Percentiles rank a stretch among this genome's conserved stretches.
Evolutionary conservation across 352 stramenopile genomes (phyloP).

Genomic region (Phytopythium delawarense): DNA sequence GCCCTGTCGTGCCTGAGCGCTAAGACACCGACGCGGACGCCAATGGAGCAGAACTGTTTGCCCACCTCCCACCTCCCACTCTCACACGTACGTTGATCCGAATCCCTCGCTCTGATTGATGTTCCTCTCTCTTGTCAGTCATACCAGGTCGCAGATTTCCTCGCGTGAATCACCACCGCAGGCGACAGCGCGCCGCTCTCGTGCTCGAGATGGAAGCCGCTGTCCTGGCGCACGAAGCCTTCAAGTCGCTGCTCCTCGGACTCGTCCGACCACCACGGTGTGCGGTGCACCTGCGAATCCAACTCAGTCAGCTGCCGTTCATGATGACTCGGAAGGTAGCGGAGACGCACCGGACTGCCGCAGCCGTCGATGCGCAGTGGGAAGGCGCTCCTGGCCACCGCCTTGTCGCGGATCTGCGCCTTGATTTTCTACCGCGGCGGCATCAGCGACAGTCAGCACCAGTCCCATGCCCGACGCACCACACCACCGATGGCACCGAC

Average conservation of each 20-base stretch:
- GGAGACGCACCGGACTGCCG: conserved; percentile 19
- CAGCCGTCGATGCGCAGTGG: conserved; percentile 17
- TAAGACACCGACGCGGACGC: background rate
- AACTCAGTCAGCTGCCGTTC: background rate
- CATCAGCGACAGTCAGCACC: background rate
- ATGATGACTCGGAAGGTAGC: background rate
- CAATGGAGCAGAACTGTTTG: background rate
- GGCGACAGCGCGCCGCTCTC: background rate
- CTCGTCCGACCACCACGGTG: conserved; percentile 39
- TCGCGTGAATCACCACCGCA: conserved; percentile 19
- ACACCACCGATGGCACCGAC: background rate
- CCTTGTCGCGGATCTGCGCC: conserved; percentile 32
- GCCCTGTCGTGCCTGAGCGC: background rate
- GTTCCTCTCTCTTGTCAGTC: conserved; percentile 18
- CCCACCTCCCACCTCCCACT: background rate
- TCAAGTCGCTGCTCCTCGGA: conserved; percentile 20
- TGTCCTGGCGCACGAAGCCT: conserved; percentile 7
- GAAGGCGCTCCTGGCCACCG: conserved; percentile 14
- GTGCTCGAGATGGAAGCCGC: no score
- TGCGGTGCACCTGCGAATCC: conserved; percentile 24
- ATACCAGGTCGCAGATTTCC: conserved; percentile 49
- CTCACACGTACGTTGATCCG: background rate
- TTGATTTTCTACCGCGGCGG: background rate
- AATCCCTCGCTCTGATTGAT: background rate
- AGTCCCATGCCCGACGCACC: background rate